A percentile compares a stretch with the other conserved stretches of the same genome.
These are phyloP conservation scores for Tetracentron sinense DNA, from an alignment of 164 flowering plant species.

Conservation along the genomic window DNA sequence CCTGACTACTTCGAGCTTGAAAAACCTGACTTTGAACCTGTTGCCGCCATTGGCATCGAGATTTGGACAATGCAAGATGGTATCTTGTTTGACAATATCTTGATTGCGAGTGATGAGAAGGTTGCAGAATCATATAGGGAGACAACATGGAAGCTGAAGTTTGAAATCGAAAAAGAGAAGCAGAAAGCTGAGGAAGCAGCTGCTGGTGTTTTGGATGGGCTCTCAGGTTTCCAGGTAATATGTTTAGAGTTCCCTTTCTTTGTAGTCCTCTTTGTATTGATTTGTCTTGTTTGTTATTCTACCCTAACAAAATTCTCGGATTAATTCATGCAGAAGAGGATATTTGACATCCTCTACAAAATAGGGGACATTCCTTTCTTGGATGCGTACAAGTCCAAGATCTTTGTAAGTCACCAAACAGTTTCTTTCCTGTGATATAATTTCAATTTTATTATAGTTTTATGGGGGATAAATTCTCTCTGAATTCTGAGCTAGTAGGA, in stretches of 20 bases:
- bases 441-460: not conserved
- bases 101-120: conserved; percentile 72
- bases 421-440: too few relatives aligned
- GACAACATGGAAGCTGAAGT: conserved; percentile 79
- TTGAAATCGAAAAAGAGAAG: conserved; percentile 76
- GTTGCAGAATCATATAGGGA: conserved; percentile 58
- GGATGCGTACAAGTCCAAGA: conserved; percentile 46
- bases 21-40: conserved; percentile 75
- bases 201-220: conserved; percentile 37
- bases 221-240: conserved; percentile 64
- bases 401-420: conserved; percentile 80
- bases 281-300: not conserved
- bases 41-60: conserved; percentile 94
- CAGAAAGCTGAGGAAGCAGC: conserved; percentile 79
- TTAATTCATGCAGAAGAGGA: conserved; percentile 57
- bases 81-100: conserved; percentile 86
- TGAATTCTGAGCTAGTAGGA: not conserved
- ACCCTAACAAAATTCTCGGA: not conserved
- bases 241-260: not conserved
- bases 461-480: not conserved
- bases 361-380: conserved; percentile 75
- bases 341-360: conserved; percentile 77
- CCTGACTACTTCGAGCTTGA: conserved; percentile 81
- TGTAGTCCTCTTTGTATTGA: not conserved
- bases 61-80: conserved; percentile 99